Conservation (phyloP, 768 basidiomycete species). For the Tubosaeta sp. region DNA sequence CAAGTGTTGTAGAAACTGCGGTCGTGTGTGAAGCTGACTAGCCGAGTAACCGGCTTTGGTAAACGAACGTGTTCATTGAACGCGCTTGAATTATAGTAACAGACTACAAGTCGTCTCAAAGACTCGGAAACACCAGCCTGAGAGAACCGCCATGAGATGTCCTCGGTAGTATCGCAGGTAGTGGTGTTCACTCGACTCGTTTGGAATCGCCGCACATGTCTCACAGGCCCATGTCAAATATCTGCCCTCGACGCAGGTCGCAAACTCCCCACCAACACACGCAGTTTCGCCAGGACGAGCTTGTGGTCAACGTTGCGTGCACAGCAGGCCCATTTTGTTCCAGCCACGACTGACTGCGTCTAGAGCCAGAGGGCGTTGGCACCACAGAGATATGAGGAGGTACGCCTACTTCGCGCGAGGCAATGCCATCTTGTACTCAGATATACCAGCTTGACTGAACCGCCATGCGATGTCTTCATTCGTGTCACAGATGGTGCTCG, state of each 20-base stretch:
- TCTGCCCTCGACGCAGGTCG: too few species aligned
- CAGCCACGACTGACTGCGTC: background rate
- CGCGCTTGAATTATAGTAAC: too few species aligned
- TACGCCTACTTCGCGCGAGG: background rate
- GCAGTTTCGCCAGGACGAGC: background rate
- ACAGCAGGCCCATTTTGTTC: background rate
- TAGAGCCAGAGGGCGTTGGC: background rate
- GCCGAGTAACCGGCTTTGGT: background rate
- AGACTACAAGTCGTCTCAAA: too few species aligned
- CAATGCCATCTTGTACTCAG: background rate
- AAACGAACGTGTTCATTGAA: too few species aligned
- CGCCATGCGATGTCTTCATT: background rate
- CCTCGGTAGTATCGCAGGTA: too few species aligned
- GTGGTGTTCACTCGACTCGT: too few species aligned
- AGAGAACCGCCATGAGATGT: too few species aligned
- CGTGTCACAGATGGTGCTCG: background rate
- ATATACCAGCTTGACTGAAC: background rate
- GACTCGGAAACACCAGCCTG: too few species aligned
- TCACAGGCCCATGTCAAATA: too few species aligned
- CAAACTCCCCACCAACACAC: too few species aligned
- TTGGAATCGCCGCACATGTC: too few species aligned
- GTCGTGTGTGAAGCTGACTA: background rate
- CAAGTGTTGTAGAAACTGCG: slow-evolving; percentile 12
- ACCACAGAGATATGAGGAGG: background rate
- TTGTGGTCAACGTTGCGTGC: background rate